Conservation (phyloP, 2,329 filamentous ascomycete species). For the Colletotrichum sp. region DNA sequence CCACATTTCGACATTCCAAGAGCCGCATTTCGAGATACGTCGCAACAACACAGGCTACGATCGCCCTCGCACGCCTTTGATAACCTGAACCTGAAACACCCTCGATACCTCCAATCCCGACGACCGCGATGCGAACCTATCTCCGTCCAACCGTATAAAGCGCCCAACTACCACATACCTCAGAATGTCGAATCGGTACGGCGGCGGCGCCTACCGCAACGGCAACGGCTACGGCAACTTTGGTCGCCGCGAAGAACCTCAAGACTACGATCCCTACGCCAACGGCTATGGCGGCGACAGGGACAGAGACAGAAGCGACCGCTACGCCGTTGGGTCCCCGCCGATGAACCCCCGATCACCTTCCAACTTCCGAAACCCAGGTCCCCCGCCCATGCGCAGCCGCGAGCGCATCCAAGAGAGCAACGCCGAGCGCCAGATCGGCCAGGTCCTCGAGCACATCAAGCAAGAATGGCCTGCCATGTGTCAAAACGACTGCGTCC, state of each 20-base stretch:
- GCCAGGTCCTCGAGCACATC: slow-evolving; percentile 79
- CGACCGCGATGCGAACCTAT: slow-evolving; percentile 16
- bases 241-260: slow-evolving; percentile 57
- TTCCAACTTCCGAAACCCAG: slow-evolving; percentile 32
- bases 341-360: slow-evolving; percentile 28
- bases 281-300: slow-evolving; percentile 43
- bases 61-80: not conserved
- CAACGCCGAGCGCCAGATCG: slow-evolving; percentile 61
- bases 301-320: slow-evolving; percentile 42
- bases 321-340: slow-evolving; percentile 40
- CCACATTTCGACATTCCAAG: not conserved
- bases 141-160: slow-evolving; percentile 3
- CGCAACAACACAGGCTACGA: not conserved
- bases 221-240: slow-evolving; percentile 46
- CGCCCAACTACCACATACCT: not conserved
- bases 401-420: slow-evolving; percentile 42
- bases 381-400: slow-evolving; percentile 29
- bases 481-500: slow-evolving; percentile 86
- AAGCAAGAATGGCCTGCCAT: slow-evolving; percentile 91
- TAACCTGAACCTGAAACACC: too few species aligned
- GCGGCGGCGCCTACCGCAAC: slow-evolving; percentile 45
- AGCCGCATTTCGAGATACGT: not conserved
- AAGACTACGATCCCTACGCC: slow-evolving; percentile 55
- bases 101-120: not conserved
- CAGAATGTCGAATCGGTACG: slow-evolving; percentile 24